A percentile compares a stretch with the other conserved stretches of the same genome.
Conservation (phyloP, 805 yeast species). For the Suhomyces prunicola region DNA sequence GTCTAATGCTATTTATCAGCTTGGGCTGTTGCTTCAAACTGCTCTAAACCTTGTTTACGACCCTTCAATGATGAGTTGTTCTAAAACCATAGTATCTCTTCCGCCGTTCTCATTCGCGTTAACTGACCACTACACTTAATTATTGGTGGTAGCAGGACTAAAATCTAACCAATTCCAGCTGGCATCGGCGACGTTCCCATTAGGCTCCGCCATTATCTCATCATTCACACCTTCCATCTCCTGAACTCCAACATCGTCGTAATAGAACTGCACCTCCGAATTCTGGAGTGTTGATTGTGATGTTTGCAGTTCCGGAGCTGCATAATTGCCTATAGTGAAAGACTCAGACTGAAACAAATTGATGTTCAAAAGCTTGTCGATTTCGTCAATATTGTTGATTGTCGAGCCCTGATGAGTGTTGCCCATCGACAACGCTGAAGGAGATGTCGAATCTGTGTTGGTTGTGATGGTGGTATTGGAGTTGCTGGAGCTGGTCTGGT, state of each 20-base stretch:
- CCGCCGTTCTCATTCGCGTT: too few relatives aligned
- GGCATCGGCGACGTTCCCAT: conserved; percentile 6
- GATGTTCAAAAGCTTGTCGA: conserved; percentile 39
- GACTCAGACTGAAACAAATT: conserved; percentile 36
- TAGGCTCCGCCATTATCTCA: conserved; percentile 27
- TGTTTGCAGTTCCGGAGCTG: background rate
- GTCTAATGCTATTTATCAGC: background rate
- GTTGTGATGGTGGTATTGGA: conserved; percentile 1
- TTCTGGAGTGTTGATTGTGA: background rate
- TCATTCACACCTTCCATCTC: conserved; percentile 28
- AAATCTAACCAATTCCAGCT: conserved; percentile 43
- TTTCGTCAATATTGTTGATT: conserved; percentile 29
- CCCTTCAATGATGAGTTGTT: background rate
- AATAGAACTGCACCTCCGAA: background rate
- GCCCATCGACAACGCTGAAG: background rate
- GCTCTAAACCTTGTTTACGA: background rate
- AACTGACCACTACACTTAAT: background rate
- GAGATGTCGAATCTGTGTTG: conserved; percentile 1
- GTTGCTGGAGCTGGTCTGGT: background rate
- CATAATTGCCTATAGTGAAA: conserved; percentile 21
- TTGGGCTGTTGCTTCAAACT: background rate
- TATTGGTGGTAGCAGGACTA: conserved; percentile 18
- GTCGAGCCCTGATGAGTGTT: background rate
- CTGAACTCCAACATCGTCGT: conserved; percentile 10
- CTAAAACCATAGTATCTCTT: background rate